phyloP scores from a whole-genome alignment of 2,329 filamentous ascomycete species.

The Colletotrichum karsti region DNA sequence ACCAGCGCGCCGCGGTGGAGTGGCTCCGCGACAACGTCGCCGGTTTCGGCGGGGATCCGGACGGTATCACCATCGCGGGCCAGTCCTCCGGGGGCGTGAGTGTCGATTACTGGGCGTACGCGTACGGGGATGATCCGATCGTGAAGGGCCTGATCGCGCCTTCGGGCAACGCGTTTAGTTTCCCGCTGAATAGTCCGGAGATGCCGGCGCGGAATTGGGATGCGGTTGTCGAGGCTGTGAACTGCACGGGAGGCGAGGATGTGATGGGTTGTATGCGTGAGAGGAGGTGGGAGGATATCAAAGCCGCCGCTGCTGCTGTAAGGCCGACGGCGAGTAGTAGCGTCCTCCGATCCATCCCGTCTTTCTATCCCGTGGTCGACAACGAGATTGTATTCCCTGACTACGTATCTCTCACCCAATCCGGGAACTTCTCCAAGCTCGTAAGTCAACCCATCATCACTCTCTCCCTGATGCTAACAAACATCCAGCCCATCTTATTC shows the following conservation, averaged over 20 bases:
- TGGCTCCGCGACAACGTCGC: conserved; percentile 57
- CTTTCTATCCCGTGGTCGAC: conserved; percentile 53
- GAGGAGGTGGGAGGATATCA: conserved; percentile 44
- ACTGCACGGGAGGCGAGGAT: conserved; percentile 24
- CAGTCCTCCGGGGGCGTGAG: conserved; percentile 51
- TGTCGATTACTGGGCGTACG: conserved; percentile 58
- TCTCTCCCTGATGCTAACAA: accelerated
- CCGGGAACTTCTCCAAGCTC: conserved; percentile 45
- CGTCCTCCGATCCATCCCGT: conserved; percentile 43
- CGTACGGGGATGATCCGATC: conserved; percentile 58
- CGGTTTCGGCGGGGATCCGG: conserved; percentile 53
- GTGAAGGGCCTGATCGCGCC: conserved; percentile 53
- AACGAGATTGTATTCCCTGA: conserved; percentile 49
- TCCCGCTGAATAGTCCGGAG: conserved; percentile 46
- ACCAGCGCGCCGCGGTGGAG: conserved; percentile 59
- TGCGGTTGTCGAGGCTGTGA: conserved; percentile 48
- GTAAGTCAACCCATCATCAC: neutral
- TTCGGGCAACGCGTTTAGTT: conserved; percentile 56
- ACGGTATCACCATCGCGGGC: conserved; percentile 49
- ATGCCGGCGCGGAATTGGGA: conserved; percentile 51
- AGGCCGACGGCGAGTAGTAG: conserved; percentile 40
- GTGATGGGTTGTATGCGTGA: conserved; percentile 47
- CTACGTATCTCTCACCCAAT: conserved; percentile 42
- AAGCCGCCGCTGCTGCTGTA: conserved; percentile 45
- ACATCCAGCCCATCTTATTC: conserved; percentile 45